phyloP scores from a whole-genome alignment of 2,329 filamentous ascomycete genomes.

The Scleromitrula shiraiana region DNA sequence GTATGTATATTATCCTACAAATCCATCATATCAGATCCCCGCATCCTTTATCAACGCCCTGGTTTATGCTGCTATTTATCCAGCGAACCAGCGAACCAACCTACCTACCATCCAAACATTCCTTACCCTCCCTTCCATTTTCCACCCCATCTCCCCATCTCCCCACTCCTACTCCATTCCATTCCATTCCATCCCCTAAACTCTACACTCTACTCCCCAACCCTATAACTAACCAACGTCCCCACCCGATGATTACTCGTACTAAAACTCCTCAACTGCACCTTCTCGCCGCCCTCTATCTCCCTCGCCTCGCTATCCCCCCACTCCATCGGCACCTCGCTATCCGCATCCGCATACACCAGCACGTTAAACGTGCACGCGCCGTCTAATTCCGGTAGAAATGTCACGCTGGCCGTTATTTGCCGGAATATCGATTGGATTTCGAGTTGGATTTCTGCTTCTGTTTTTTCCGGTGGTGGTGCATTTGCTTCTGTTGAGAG shows the following conservation, averaged over 20 bases:
- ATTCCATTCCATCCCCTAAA: too few species aligned
- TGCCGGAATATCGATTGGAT: slow-evolving; percentile 97
- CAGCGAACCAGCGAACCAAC: too few species aligned
- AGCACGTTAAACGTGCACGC: slow-evolving; percentile 98
- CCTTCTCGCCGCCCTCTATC: slow-evolving; percentile 85
- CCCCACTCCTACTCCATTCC: background rate
- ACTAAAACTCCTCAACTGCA: slow-evolving; percentile 91
- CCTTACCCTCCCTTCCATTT: background rate
- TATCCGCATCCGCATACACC: slow-evolving; percentile 94
- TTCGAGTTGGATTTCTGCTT: slow-evolving; percentile 87
- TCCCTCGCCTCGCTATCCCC: slow-evolving; percentile 97
- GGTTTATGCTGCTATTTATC: too few species aligned
- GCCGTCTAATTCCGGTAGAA: slow-evolving; percentile 84
- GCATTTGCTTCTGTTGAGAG: slow-evolving; percentile 18
- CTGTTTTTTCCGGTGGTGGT: slow-evolving; percentile 63
- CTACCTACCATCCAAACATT: too few species aligned
- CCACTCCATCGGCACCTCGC: slow-evolving; percentile 96
- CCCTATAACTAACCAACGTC: slow-evolving; percentile 85
- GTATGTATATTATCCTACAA: too few species aligned
- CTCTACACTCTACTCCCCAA: slow-evolving; percentile 35
- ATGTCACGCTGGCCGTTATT: slow-evolving; percentile 95
- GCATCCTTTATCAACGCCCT: too few species aligned
- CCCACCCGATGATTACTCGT: slow-evolving; percentile 91
- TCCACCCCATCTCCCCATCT: background rate
- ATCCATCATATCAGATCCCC: too few species aligned